Base-by-base conservation (phyloP, 106 monocot genomes). In the Allium sativum region DNA sequence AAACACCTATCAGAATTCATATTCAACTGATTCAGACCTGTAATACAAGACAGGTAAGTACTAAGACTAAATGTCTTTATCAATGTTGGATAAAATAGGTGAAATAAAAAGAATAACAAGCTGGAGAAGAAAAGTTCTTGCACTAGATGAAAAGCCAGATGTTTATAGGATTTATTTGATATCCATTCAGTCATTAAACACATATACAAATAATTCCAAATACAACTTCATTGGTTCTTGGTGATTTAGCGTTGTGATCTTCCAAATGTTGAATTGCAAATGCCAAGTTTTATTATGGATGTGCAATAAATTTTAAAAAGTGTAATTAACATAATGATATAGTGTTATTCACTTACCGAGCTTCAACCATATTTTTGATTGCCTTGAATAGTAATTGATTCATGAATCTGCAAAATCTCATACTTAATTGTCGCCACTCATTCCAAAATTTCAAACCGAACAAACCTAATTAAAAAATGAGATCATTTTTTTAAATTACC, bases 391-490 rank as follows among this genome's bases (percentile, higher is more conserved):
- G 61, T 42, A 61, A 87, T 79, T 59, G 79, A 72, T 42, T 79
- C 68, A 52, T 79, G 79, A 44, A 82, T 82, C 74, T 82, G 82
- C 45, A 77, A 50, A 53, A 87, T 82, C 74, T 87, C 87, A 18
- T 64, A 69, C 59, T 82, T 82, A 52, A 87, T 74, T 12, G 79
- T 82, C 40, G 57, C 69, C 3, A 87, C 79, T 56, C 87, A 70
- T 70, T 87, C 87, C 61, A 87, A 53, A 21, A 87, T 59, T 17
- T 82, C 82, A 3, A n/a, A 79, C 82, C 40, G 87, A 82, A 74
- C 82, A 82, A 71, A 87, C 82, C 9, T 1, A 51, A 51, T 13
- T 11, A 47, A 47, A 47, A 47, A 8, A 47, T 47, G 8, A 47
- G 8, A 47, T 10, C 53, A 54, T n/a, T 54, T 6, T 6, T 54